Percentiles rank a stretch among this genome's conserved stretches.
Evolutionary conservation across 1,284 basidiomycete genomes (phyloP).

Genomic region (Fistulinella cinereoalba): DNA sequence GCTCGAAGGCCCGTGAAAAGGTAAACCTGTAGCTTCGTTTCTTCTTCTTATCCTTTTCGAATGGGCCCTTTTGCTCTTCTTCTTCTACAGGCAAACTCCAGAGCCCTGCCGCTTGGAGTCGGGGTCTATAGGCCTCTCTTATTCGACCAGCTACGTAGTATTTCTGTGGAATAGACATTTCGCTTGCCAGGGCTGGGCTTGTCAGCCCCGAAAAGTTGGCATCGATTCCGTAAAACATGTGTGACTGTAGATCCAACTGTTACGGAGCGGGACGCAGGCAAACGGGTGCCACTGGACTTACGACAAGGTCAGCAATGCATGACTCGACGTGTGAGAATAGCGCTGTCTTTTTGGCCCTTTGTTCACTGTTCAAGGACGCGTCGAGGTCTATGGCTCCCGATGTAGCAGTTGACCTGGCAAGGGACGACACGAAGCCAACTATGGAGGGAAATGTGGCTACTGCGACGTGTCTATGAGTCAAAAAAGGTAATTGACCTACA

Average conservation of each 20-base stretch:
- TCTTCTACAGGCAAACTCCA: constrained; percentile 54
- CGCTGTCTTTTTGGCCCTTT: constrained; percentile 55
- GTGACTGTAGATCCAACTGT: constrained; percentile 37
- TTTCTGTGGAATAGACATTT: constrained; percentile 63
- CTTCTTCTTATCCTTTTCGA: constrained; percentile 38
- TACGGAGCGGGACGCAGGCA: constrained; percentile 2
- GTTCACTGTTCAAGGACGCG: constrained; percentile 39
- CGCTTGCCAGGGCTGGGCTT: constrained; percentile 49
- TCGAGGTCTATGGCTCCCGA: constrained; percentile 41
- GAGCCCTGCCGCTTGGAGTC: constrained; percentile 60
- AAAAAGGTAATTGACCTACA: constrained; percentile 67
- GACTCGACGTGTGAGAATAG: constrained; percentile 64
- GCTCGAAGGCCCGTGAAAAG: constrained; percentile 55
- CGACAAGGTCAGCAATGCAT: constrained; percentile 66
- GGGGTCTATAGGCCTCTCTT: constrained; percentile 50
- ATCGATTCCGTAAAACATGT: constrained; percentile 58
- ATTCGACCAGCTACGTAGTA: constrained; percentile 71
- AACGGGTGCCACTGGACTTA: constrained; percentile 37
- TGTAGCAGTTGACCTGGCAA: constrained; percentile 35
- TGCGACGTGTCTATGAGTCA: constrained; percentile 53
- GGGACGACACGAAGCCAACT: constrained; percentile 54
- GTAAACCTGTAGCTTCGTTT: constrained; percentile 41
- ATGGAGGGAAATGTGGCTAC: constrained; percentile 59
- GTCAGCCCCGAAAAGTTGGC: constrained; percentile 62
- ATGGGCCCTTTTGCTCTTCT: constrained; percentile 36